phyloP scores from a whole-genome alignment of 768 basidiomycete genomes.

The Botryobasidium botryosum region DNA sequence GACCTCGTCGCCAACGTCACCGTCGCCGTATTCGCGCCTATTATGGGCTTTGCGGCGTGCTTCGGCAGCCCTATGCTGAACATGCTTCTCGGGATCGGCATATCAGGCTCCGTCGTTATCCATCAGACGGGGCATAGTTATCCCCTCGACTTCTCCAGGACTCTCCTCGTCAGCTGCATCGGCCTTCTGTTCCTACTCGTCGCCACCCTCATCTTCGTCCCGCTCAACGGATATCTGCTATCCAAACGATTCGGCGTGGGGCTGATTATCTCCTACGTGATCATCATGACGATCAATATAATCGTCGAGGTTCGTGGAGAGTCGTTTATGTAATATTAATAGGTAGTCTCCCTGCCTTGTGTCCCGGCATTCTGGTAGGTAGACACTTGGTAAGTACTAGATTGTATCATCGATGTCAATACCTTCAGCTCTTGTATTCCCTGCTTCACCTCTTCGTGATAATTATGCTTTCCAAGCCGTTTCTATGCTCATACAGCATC shows the following conservation, averaged over 20 bases:
- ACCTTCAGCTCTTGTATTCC: too few relatives aligned
- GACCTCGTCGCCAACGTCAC: slow-evolving; percentile 96
- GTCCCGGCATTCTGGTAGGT: too few relatives aligned
- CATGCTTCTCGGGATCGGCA: slow-evolving; percentile 77
- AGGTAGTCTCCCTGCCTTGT: too few relatives aligned
- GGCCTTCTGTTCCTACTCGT: slow-evolving; percentile 66
- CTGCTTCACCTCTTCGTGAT: too few relatives aligned
- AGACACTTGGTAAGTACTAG: too few relatives aligned
- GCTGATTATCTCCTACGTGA: slow-evolving; percentile 53
- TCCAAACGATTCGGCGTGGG: slow-evolving; percentile 68
- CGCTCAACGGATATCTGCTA: slow-evolving; percentile 66
- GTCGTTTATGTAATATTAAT: too few relatives aligned
- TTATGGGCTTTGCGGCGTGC: slow-evolving; percentile 93
- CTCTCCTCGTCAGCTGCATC: slow-evolving; percentile 65
- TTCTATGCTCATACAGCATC: too few relatives aligned
- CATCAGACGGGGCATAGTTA: slow-evolving; percentile 43
- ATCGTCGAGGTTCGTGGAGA: slow-evolving; percentile 43
- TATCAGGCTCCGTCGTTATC: slow-evolving; percentile 79
- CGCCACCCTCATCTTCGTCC: slow-evolving; percentile 67
- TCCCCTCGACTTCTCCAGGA: slow-evolving; percentile 59
- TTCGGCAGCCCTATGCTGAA: slow-evolving; percentile 90
- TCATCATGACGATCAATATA: slow-evolving; percentile 65
- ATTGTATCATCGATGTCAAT: too few relatives aligned
- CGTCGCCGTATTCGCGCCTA: slow-evolving; percentile 80
- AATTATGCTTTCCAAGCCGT: too few relatives aligned